Evolutionary conservation across 176 grass and related monocot species (phyloP).

Genomic region (Triticum timopheevii): DNA sequence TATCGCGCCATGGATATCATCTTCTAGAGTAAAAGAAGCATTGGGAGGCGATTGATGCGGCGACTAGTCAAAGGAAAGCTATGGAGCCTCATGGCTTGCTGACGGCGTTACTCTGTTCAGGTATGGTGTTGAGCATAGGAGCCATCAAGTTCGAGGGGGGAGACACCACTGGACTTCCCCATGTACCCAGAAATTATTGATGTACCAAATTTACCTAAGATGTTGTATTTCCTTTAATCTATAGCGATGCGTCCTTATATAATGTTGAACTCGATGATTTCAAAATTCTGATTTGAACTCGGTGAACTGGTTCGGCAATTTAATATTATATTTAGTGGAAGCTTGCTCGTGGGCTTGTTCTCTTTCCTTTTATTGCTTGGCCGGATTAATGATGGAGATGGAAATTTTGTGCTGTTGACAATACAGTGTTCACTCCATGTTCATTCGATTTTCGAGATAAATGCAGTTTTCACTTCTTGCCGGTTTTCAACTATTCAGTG

Average conservation of each 20-base stretch:
- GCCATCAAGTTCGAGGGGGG: slow-evolving; percentile 31
- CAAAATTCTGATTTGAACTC: slow-evolving; percentile 38
- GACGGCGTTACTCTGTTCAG: slow-evolving; percentile 32
- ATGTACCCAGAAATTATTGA: slow-evolving; percentile 40
- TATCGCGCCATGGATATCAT: slow-evolving; percentile 29
- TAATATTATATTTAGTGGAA: slow-evolving; percentile 34
- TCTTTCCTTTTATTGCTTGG: neutral
- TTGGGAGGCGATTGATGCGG: slow-evolving; percentile 29
- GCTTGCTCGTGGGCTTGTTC: neutral
- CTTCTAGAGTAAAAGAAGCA: slow-evolving; percentile 36
- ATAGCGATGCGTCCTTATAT: slow-evolving; percentile 37
- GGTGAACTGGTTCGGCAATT: neutral
- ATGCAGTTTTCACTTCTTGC: neutral
- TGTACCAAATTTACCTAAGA: slow-evolving; percentile 51
- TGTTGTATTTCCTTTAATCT: slow-evolving; percentile 53
- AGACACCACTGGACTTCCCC: slow-evolving; percentile 32
- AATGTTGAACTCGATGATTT: slow-evolving; percentile 42
- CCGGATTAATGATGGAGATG: neutral
- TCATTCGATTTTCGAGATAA: neutral
- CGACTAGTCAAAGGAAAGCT: slow-evolving; percentile 30
- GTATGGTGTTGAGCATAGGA: slow-evolving; percentile 29
- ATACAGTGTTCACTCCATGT: neutral
- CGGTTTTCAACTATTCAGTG: neutral
- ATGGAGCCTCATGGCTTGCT: slow-evolving; percentile 31
- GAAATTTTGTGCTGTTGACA: slow-evolving; percentile 4